Evolutionary conservation across 345 rosid species (phyloP).

Genomic region (Adansonia digitata): DNA sequence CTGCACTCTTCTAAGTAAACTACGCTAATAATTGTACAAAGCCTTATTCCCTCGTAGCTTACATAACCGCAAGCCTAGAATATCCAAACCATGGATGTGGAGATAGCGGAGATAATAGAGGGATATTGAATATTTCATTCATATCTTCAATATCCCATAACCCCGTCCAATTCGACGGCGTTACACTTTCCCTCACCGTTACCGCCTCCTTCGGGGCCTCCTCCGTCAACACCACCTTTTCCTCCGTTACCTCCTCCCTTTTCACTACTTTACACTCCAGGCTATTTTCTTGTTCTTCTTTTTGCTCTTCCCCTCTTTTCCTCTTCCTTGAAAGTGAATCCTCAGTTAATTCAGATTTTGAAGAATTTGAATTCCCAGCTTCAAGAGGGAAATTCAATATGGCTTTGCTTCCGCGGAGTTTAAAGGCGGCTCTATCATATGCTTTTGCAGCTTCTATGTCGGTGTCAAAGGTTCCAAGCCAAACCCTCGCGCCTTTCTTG

Average conservation of each 20-base stretch:
- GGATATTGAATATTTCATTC: conserved; percentile 58
- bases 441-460: conserved; percentile 85
- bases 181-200: conserved; percentile 8
- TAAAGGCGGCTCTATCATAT: conserved; percentile 79
- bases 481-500: conserved; percentile 68
- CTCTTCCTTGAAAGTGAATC: conserved; percentile 29
- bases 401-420: conserved; percentile 84
- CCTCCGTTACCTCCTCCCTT: conserved; percentile 20
- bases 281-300: not conserved
- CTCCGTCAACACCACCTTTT: conserved; percentile 1
- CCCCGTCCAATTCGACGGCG: conserved; percentile 81
- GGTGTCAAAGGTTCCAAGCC: conserved; percentile 90
- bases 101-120: conserved; percentile 77
- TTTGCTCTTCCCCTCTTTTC: conserved; percentile 31
- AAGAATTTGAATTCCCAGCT: conserved; percentile 26
- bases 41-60: too few species aligned
- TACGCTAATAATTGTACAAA: too few species aligned
- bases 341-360: conserved; percentile 7
- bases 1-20: too few species aligned
- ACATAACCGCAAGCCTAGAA: not conserved
- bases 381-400: conserved; percentile 89
- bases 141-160: conserved; percentile 61
- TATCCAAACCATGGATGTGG: conserved; percentile 38
- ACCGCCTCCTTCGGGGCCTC: conserved; percentile 12
- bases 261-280: conserved; percentile 17